Evolutionary conservation across 805 yeast species (phyloP).

Genomic region (Starmerella geochares): DNA sequence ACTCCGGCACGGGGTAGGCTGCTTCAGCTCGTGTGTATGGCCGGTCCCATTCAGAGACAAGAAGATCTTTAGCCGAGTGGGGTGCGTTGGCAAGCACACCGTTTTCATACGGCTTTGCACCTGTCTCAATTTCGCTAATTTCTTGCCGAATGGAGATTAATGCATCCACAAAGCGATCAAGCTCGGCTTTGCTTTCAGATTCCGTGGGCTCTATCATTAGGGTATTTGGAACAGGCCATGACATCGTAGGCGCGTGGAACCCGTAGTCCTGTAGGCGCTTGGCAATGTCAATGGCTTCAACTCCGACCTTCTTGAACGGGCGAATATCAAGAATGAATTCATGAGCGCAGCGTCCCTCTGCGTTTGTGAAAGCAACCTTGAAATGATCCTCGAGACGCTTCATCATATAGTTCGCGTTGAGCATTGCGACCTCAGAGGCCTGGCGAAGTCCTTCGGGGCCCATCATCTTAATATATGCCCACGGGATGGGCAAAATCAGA

Average conservation of each 20-base stretch:
- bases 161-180: conserved; percentile 83
- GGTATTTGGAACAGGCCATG: conserved; percentile 97
- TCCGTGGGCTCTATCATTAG: conserved; percentile 98
- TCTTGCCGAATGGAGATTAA: conserved; percentile 74
- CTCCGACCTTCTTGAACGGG: conserved; percentile 63
- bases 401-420: conserved; percentile 96
- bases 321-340: conserved; percentile 90
- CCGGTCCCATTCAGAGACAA: conserved; percentile 68
- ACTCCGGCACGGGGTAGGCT: conserved; percentile 75
- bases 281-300: conserved; percentile 94
- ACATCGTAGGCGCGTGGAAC: conserved; percentile 97
- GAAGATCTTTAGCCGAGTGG: conserved; percentile 72
- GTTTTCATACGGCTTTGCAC: conserved; percentile 49
- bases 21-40: conserved; percentile 91
- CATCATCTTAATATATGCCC: conserved; percentile 89
- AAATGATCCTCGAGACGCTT: conserved; percentile 58
- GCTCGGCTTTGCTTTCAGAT: conserved; percentile 76
- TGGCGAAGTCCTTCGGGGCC: conserved; percentile 76
- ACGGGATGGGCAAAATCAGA: conserved; percentile 81
- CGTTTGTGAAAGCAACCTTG: conserved; percentile 61
- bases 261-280: conserved; percentile 96
- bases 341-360: conserved; percentile 78
- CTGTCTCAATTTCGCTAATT: conserved; percentile 60
- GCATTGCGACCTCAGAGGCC: conserved; percentile 81
- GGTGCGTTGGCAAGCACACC: conserved; percentile 80